A percentile compares a stretch with the other conserved stretches of the same genome.
Conservation (phyloP, 2,329 filamentous ascomycete genomes). For the Sporothrix variecibatus region DNA sequence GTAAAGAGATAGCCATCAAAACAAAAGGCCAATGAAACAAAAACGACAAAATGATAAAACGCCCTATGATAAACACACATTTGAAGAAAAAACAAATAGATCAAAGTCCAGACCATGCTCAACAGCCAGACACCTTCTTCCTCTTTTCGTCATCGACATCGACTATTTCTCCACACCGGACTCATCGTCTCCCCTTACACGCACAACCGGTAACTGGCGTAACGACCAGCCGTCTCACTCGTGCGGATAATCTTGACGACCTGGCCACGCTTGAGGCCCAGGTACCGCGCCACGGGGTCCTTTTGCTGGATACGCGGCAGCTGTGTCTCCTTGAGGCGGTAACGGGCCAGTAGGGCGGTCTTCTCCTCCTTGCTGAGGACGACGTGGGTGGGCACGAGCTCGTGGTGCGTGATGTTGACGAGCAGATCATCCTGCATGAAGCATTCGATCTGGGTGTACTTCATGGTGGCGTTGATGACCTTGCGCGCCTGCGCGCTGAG, state of each 20-base stretch:
- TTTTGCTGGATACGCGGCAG: constrained; percentile 87
- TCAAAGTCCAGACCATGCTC: not conserved
- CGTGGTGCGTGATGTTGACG: constrained; percentile 97
- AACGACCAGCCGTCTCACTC: constrained; percentile 92
- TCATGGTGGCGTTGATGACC: constrained; percentile 75
- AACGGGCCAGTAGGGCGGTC: constrained; percentile 77
- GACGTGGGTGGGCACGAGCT: constrained; percentile 92
- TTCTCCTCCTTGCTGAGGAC: constrained; percentile 91
- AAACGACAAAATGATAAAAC: constrained; percentile 12
- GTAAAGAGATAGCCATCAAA: not conserved
- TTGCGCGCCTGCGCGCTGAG: constrained; percentile 87
- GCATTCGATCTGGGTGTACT: constrained; percentile 81
- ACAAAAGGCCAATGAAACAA: not conserved
- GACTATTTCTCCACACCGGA: not conserved
- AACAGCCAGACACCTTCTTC: not conserved
- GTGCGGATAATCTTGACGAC: constrained; percentile 98
- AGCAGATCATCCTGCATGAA: constrained; percentile 95
- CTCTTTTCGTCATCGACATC: not conserved
- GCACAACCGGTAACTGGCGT: constrained; percentile 85
- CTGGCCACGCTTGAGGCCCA: constrained; percentile 86
- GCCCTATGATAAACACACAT: constrained; percentile 18
- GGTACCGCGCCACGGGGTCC: constrained; percentile 89
- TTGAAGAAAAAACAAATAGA: not conserved
- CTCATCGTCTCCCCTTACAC: constrained; percentile 47
- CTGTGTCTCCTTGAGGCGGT: constrained; percentile 96